These are phyloP conservation scores for Turritis glabra DNA, from an alignment of 345 rosid genomes.

Conservation along the genomic window DNA sequence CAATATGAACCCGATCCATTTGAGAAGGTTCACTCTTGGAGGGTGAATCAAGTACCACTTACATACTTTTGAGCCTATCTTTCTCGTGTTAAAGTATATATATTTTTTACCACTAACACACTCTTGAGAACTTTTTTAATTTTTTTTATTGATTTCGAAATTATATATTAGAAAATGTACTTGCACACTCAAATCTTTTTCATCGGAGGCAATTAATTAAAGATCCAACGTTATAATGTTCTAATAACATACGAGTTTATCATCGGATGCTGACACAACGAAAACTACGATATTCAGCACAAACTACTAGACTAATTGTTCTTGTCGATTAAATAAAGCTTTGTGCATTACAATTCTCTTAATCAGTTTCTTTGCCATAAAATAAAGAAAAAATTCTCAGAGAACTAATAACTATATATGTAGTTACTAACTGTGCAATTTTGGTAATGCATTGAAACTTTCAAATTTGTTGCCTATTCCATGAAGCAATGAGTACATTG, in stretches of 20 bases:
- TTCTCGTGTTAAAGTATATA: background rate
- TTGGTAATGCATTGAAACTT: background rate
- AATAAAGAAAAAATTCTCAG: background rate
- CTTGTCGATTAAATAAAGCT: background rate
- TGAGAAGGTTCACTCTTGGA: constrained; percentile 6
- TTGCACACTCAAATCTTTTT: background rate
- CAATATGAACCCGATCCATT: background rate
- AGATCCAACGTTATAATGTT: background rate
- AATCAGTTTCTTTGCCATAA: background rate
- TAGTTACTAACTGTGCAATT: background rate
- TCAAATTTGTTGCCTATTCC: constrained; percentile 1
- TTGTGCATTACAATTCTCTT: background rate
- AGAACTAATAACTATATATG: background rate
- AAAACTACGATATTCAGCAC: background rate
- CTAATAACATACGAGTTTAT: background rate
- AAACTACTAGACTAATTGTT: background rate
- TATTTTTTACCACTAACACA: too few relatives aligned
- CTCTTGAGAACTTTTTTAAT: too few relatives aligned
- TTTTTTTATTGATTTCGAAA: background rate
- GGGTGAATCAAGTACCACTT: constrained; percentile 14
- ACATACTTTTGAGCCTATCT: background rate
- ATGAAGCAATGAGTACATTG: constrained; percentile 15
- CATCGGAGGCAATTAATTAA: background rate
- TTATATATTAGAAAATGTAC: background rate
- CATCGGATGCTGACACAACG: background rate